Conservation (phyloP, 768 basidiomycete genomes). For the Daedaleopsis nitida region DNA sequence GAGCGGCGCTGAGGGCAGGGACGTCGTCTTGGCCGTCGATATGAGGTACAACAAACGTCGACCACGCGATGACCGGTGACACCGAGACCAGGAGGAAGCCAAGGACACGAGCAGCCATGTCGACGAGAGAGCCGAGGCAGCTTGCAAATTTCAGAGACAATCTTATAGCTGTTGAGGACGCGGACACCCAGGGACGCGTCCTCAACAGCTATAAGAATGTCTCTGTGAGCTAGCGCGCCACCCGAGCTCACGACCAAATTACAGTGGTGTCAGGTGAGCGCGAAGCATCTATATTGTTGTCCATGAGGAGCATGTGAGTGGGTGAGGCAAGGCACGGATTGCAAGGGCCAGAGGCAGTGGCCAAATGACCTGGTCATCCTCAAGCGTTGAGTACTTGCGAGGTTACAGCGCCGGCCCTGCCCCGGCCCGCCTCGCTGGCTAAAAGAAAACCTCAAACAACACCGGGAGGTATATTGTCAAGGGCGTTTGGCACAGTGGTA, state of each 20-base stretch:
- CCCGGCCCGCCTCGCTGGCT: no score
- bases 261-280: no score
- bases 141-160: not conserved
- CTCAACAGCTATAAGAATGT: no score
- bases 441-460: no score
- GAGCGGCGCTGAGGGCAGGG: constrained; percentile 45
- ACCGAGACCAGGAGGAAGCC: not conserved
- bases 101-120: not conserved
- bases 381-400: not conserved
- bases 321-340: not conserved
- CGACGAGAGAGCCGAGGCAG: not conserved
- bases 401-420: no score
- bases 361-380: not conserved
- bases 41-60: constrained; percentile 55
- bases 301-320: not conserved
- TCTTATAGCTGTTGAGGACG: not conserved
- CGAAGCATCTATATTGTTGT: no score
- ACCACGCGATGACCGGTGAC: constrained; percentile 40
- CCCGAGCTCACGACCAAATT: no score
- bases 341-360: no score
- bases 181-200: not conserved
- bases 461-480: no score
- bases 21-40: constrained; percentile 51
- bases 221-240: no score
- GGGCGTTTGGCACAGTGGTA: no score